Evolutionary conservation across 768 basidiomycete species (phyloP).

Genomic region (Pholiota molesta): DNA sequence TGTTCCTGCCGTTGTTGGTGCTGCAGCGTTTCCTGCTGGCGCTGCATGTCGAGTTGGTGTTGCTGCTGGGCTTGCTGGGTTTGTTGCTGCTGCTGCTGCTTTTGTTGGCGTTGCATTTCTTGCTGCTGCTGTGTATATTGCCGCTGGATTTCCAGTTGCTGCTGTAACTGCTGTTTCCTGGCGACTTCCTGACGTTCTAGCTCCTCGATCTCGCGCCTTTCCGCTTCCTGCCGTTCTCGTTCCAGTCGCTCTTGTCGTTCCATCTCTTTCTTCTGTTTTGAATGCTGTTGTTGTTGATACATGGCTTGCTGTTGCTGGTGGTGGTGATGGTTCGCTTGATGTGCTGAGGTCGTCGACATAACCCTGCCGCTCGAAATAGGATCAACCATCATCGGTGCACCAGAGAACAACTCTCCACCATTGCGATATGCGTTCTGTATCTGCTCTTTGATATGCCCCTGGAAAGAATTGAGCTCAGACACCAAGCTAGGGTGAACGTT

Average conservation of each 20-base stretch:
- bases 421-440: conserved; percentile 48
- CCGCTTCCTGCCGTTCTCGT: conserved; percentile 18
- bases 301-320: conserved; percentile 23
- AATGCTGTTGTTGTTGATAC: conserved; percentile 28
- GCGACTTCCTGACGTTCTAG: conserved; percentile 23
- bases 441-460: conserved; percentile 54
- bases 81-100: conserved; percentile 22
- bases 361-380: conserved; percentile 5
- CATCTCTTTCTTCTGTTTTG: conserved; percentile 30
- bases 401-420: conserved; percentile 37
- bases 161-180: conserved; percentile 23
- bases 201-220: conserved; percentile 11
- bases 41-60: conserved; percentile 14
- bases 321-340: conserved; percentile 10
- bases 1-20: conserved; percentile 25
- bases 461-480: conserved; percentile 57
- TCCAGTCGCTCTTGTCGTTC: conserved; percentile 27
- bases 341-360: background rate
- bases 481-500: conserved; percentile 59
- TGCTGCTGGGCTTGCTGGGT: conserved; percentile 12
- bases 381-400: conserved; percentile 32
- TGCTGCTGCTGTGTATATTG: conserved; percentile 23
- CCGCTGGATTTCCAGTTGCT: conserved; percentile 21
- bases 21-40: conserved; percentile 23
- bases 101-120: conserved; percentile 21